Percentiles rank a stretch among this genome's conserved stretches.
These are phyloP conservation scores for Sphaerulina musiva DNA, from an alignment of 2,329 filamentous ascomycete species.

Conservation along the genomic window DNA sequence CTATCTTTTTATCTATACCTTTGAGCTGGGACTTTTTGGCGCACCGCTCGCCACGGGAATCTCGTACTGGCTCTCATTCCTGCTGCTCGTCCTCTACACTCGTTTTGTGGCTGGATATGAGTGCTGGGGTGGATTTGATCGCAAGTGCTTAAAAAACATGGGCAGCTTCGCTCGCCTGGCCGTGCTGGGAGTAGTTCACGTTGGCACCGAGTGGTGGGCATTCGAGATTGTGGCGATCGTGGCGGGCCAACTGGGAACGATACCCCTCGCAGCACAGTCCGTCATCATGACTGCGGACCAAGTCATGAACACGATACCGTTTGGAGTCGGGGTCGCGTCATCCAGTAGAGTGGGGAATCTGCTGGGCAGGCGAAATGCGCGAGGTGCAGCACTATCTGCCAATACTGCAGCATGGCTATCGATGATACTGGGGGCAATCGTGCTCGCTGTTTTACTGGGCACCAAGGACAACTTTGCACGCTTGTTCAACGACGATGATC, in stretches of 20 bases:
- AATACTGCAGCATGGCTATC: conserved; percentile 70
- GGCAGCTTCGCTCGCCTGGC: conserved; percentile 68
- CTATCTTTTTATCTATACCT: conserved; percentile 65
- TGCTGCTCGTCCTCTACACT: conserved; percentile 67
- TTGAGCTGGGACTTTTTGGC: conserved; percentile 66
- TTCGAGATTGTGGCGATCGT: conserved; percentile 85
- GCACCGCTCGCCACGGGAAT: conserved; percentile 77
- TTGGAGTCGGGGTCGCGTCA: conserved; percentile 76
- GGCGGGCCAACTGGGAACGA: conserved; percentile 70
- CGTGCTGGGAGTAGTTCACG: conserved; percentile 68
- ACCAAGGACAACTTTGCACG: conserved; percentile 67
- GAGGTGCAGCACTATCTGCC: conserved; percentile 63
- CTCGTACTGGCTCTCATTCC: conserved; percentile 78
- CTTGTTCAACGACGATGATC: conserved; percentile 72
- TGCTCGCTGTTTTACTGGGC: conserved; percentile 62
- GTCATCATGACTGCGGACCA: conserved; percentile 55
- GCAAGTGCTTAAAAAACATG: conserved; percentile 59
- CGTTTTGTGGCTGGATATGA: conserved; percentile 63
- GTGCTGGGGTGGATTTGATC: conserved; percentile 69
- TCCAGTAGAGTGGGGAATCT: conserved; percentile 74
- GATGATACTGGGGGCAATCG: conserved; percentile 59
- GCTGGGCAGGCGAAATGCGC: conserved; percentile 60
- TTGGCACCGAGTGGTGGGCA: conserved; percentile 88
- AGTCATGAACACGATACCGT: conserved; percentile 71
- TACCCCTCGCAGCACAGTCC: conserved; percentile 72